Evolutionary conservation across 2,329 filamentous ascomycete species (phyloP), one percentile per base, ranked within the genome.

Genomic region (Apiospora koreana): DNA sequence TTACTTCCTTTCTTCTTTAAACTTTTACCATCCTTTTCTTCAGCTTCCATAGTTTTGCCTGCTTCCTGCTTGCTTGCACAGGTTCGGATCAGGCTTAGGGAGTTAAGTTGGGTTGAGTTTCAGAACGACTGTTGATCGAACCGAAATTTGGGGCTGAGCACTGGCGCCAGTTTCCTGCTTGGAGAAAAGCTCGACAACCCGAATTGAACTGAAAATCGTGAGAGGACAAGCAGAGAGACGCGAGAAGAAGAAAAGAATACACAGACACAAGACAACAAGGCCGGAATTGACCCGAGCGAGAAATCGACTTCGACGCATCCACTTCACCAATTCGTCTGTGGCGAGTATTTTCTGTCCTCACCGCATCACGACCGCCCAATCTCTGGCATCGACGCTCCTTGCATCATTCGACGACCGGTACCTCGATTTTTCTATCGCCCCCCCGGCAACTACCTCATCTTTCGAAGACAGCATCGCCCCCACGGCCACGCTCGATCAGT

Each of bases 41-140:
- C 50, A 43, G 31, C 54, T 54, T 58, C 71, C 73, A 75, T 75
- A 74, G 65, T 72, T 69, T 62, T 62, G 38, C 58, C 66, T 50
- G 67, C 69, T 14, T 21, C 69, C 54, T 65, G 42, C 38, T 45
- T 67, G 31, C 50, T 66, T 35, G 31, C 38, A 35, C 43, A 66
- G 48, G 50, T 42, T 70, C 41, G 65, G 65, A 66, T 66, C 65
- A 67, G 65, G 42, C 25, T 35, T 35, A 35, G 65, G 65, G 45
- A 67, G 45, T 46, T 62, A 62, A 62, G 54, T 62, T 62, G 54
- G 54, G 54, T 62, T 62, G 54, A 62, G 54, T 62, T 62, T 62
- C 54, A 62, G 54, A 62, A 62, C 54, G 31, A 62, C 54, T 62
- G 31, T 38, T 62, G 54, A 62, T 62, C 54, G 54, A 62, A 62